phyloP scores from a whole-genome alignment of 73 alveolate genomes.

The Paramecium sexaurelia region DNA sequence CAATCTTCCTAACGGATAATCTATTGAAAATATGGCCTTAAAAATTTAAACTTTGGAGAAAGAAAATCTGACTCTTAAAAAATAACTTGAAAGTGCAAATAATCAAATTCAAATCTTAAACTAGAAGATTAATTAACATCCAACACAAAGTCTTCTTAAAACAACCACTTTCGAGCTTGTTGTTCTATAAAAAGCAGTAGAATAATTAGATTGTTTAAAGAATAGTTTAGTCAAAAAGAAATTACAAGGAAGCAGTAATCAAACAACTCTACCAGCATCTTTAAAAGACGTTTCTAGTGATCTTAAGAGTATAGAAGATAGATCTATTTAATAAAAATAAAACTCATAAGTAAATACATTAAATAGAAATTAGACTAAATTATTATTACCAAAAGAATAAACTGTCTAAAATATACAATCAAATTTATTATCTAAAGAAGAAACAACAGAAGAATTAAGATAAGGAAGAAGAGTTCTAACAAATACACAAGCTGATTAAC shows the following conservation, averaged over 20 bases:
- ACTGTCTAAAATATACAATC: not conserved
- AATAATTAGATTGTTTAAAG: not conserved
- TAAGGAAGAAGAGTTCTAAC: not conserved
- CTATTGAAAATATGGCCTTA: not conserved
- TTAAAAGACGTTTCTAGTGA: not conserved
- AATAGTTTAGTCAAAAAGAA: not conserved
- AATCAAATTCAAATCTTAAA: not conserved
- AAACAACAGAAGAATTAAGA: not conserved
- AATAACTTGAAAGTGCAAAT: not conserved
- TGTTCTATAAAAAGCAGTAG: not conserved
- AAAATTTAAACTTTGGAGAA: not conserved
- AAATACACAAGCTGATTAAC: not conserved
- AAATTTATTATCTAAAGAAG: not conserved
- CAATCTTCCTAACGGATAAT: not conserved
- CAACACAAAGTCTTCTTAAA: not conserved
- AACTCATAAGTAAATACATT: not conserved
- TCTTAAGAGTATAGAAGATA: not conserved
- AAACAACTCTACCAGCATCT: not conserved
- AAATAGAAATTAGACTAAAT: not conserved
- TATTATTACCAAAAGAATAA: not conserved
- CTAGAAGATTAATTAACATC: not conserved
- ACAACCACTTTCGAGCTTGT: not conserved
- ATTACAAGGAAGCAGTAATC: not conserved
- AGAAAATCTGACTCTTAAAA: not conserved
- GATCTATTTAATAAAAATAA: not conserved